Conservation (phyloP, 2,329 filamentous ascomycete genomes). For the Elsinoe arachidis region DNA sequence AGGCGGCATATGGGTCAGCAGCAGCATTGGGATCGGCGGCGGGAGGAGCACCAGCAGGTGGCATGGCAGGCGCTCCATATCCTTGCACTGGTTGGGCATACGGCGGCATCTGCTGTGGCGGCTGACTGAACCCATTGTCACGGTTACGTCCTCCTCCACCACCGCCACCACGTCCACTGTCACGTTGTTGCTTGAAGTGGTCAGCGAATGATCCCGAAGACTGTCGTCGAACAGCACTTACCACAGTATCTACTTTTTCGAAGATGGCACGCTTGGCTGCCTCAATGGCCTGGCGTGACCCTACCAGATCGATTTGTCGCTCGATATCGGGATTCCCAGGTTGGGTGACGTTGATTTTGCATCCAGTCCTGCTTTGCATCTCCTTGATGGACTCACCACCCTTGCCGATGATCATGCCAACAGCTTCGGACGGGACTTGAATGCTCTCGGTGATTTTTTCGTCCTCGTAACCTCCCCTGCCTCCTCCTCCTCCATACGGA, state of each 20-base stretch:
- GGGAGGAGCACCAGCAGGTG: conserved; percentile 15
- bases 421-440: conserved; percentile 78
- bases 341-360: conserved; percentile 90
- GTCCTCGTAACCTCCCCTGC: conserved; percentile 42
- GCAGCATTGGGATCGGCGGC: conserved; percentile 42
- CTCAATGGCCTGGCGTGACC: conserved; percentile 65
- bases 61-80: conserved; percentile 18
- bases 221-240: conserved; percentile 6
- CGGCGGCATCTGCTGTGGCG: conserved; percentile 34
- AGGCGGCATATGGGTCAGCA: conserved; percentile 57
- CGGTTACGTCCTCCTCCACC: conserved; percentile 24
- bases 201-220: neutral
- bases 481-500: conserved; percentile 26
- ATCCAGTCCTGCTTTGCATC: conserved; percentile 79
- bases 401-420: conserved; percentile 95
- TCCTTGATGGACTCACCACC: conserved; percentile 88
- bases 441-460: conserved; percentile 77
- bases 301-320: conserved; percentile 79
- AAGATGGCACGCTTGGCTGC: conserved; percentile 77
- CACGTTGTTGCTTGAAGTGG: conserved; percentile 17
- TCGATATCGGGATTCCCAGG: conserved; percentile 71
- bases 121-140: conserved; percentile 24
- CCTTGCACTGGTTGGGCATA: conserved; percentile 16
- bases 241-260: conserved; percentile 81
- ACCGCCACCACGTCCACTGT: conserved; percentile 16